Base-by-base conservation (phyloP, 2,329 filamentous ascomycete genomes). In the Colletotrichum sp. region DNA sequence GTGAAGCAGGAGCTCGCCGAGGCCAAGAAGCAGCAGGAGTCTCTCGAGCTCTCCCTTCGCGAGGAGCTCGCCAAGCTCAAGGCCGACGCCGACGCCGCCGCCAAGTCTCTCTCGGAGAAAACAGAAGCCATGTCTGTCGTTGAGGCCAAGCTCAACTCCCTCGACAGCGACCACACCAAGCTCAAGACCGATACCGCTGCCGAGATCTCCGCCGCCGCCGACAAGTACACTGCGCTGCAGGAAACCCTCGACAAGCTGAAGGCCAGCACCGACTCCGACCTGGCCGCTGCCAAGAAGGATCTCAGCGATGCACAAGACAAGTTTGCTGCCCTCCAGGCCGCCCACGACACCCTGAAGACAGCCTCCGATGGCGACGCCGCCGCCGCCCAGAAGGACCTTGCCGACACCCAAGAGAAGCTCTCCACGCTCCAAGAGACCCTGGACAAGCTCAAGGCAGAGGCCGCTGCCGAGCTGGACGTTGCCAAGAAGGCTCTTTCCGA, bases 1-100 rank as follows among this genome's bases (percentile, higher is more conserved):
- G 78, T 83, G 68, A 84, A 84, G 78, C 78, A 82, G 71, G 80
- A 85, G 76, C 79, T 85, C 44, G 80, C 81, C 60, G 82, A 83
- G 63, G 81, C 80, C 65, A 79, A 82, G 78, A 83, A 85, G 77
- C 83, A 85, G 78, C 82, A 82, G 32, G 80, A 80, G 57, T 80
- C 83, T 32, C 79, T 85, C 52, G 84, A 85, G 77, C 67, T 73
- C 13, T 78, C 79, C 39, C 78, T 83, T 75, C 78, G 83, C 71
- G 78, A 82, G 64, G 82, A 86, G 78, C 79, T 83, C 64, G 71
- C 77, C 59, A 81, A 82, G 78, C 80, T 84, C 60, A 81, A 83
- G 79, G 80, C 77, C 69, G 81, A 84, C 66, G 80, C 84, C 44
- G 81, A 82, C 55, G 79, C 82, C 30, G 76, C 81, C 59, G 79